Conservation (phyloP, 2,329 filamentous ascomycete species). For the Beauveria pseudobassiana region DNA sequence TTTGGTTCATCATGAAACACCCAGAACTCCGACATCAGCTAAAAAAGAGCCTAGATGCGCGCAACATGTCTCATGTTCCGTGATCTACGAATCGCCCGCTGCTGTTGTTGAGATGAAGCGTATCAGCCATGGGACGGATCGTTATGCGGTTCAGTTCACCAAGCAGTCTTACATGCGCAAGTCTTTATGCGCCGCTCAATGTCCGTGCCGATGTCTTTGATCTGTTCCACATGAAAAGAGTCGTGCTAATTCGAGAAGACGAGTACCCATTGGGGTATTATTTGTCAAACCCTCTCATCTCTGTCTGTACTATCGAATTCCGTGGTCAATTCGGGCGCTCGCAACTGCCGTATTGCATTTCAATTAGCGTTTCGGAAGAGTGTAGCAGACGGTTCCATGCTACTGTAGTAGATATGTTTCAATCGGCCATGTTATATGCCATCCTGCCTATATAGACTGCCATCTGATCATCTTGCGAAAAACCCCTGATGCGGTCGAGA, state of each 20-base stretch:
- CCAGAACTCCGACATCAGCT: neutral
- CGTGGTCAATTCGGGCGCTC: too few relatives aligned
- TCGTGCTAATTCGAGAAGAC: too few relatives aligned
- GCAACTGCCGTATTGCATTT: too few relatives aligned
- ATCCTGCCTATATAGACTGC: too few relatives aligned
- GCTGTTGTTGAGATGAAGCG: neutral
- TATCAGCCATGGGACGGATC: conserved; percentile 1
- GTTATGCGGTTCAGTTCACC: neutral
- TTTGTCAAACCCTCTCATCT: too few relatives aligned
- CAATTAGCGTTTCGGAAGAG: too few relatives aligned
- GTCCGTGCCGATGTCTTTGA: neutral
- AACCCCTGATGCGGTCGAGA: neutral
- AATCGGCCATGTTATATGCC: too few relatives aligned
- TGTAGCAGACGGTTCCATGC: too few relatives aligned
- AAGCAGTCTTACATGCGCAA: neutral
- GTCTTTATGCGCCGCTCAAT: neutral
- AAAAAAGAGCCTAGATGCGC: neutral
- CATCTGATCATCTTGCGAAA: neutral
- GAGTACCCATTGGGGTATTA: too few relatives aligned
- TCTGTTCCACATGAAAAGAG: neutral
- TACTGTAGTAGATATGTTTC: too few relatives aligned
- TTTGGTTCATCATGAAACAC: neutral
- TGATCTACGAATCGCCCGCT: neutral
- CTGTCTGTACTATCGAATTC: too few relatives aligned
- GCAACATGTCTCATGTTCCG: neutral